phyloP scores from a whole-genome alignment of 805 yeast species.

The Osmozyma mogii region DNA sequence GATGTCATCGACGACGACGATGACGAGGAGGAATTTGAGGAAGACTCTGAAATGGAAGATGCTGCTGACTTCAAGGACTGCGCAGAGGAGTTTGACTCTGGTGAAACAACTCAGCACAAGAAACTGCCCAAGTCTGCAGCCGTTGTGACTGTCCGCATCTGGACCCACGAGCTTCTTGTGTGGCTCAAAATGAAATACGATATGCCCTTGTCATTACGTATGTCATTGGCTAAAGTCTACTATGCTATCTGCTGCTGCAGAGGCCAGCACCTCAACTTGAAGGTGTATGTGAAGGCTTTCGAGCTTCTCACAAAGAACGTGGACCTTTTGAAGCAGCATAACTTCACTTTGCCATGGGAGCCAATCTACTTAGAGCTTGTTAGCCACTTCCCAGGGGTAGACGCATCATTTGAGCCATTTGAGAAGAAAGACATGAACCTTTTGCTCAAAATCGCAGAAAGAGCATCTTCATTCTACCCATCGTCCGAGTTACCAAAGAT shows the following conservation, averaged over 20 bases:
- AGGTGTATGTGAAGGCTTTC: slow-evolving; percentile 55
- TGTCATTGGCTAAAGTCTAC: slow-evolving; percentile 58
- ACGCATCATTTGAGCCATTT: slow-evolving; percentile 34
- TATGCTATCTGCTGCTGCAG: slow-evolving; percentile 64
- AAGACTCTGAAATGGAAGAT: slow-evolving; percentile 34
- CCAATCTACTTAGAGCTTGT: slow-evolving; percentile 32
- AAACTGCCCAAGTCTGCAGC: slow-evolving; percentile 63
- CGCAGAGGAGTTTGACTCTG: slow-evolving; percentile 25
- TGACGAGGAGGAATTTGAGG: slow-evolving; percentile 33
- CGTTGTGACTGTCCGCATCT: slow-evolving; percentile 65
- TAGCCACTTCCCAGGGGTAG: slow-evolving; percentile 24
- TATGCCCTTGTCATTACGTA: slow-evolving; percentile 60
- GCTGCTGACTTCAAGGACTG: slow-evolving; percentile 26
- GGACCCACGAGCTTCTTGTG: slow-evolving; percentile 80
- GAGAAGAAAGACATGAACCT: slow-evolving; percentile 44
- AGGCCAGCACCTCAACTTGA: slow-evolving; percentile 59
- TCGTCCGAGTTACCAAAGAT: slow-evolving; percentile 40
- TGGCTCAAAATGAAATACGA: slow-evolving; percentile 75
- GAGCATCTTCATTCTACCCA: slow-evolving; percentile 49
- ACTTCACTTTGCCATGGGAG: slow-evolving; percentile 45
- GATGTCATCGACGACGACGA: slow-evolving; percentile 25
- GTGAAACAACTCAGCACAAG: slow-evolving; percentile 44
- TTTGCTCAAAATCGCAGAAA: slow-evolving; percentile 44
- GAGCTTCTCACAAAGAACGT: slow-evolving; percentile 45
- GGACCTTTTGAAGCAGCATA: slow-evolving; percentile 27